Base-by-base conservation (phyloP, 75 land plant genomes). In the Pinus taeda region DNA sequence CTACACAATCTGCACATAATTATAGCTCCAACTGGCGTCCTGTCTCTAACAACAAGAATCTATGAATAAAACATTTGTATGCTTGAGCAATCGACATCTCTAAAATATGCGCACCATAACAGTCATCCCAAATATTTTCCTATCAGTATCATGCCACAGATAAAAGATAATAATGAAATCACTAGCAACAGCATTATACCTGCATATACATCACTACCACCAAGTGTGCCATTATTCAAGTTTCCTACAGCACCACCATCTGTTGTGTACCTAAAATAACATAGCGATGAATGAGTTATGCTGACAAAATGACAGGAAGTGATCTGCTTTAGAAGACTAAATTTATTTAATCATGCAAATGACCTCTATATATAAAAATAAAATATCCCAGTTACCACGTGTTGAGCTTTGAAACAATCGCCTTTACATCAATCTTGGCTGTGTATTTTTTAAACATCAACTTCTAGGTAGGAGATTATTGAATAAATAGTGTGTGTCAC, bases 191-290 rank as follows among this genome's bases (percentile, higher is more conserved):
- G 57, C 5, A 22, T 37, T 71, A 70, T 73, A 94, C 99, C 97
- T 78, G 99, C 82, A 77, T 79, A 96, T 8, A 96, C 94, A 78
- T 80, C 80, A 75, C 80, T 78, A 29, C 83, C 89, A 37, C 60
- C 42, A 53, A 94, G 77, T 11, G 91, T 89, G 73, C 99, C 97
- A 59, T 89, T 86, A 22, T 86, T 74, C 69, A 96, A 81, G 61
- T 79, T 88, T 76, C 79, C 85, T 69, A 60, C 66, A 17, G 91
- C 39, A 39, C 90, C 97, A 75, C 99, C 99, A 90, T 96, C 99
- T 37, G 99, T 96, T 58, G 96, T 95, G 74, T 95, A 95, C 81
- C 98, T 95, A 82, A 18, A 78, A 85, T 73, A 37, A 73, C 18
- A 37, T 45, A 74, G 15, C 49, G 12, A 61, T 30, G 22, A 26